A percentile compares a stretch with the other conserved stretches of the same genome.
Conservation (phyloP, 2,329 filamentous ascomycete species). For the Falciphora oryzae region DNA sequence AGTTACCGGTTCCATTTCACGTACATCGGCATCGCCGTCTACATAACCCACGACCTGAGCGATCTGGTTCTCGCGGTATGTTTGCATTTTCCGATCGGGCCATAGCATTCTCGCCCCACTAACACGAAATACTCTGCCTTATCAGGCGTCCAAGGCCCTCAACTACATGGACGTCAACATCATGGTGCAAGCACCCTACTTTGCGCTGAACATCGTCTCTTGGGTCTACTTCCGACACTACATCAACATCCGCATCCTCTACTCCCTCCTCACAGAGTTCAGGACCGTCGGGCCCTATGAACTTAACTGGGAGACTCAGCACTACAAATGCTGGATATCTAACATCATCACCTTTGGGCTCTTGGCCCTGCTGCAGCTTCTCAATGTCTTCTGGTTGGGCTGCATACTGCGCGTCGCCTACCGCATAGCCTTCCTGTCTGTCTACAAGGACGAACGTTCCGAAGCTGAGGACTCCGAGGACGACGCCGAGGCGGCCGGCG, state of each 20-base stretch:
- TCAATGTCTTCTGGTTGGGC: constrained; percentile 58
- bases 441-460: constrained; percentile 51
- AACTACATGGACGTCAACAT: constrained; percentile 63
- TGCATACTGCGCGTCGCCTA: constrained; percentile 51
- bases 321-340: constrained; percentile 53
- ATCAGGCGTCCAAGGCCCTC: constrained; percentile 61
- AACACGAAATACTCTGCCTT: too few species aligned
- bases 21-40: constrained; percentile 67
- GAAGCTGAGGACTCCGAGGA: constrained; percentile 39
- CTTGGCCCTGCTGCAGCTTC: constrained; percentile 45
- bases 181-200: constrained; percentile 44
- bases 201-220: constrained; percentile 55
- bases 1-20: constrained; percentile 75
- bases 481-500: too few species aligned
- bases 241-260: constrained; percentile 55
- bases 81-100: constrained; percentile 6
- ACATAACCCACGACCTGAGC: constrained; percentile 68
- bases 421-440: constrained; percentile 41
- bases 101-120: constrained; percentile 7
- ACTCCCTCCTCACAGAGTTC: constrained; percentile 43
- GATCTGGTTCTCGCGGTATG: constrained; percentile 71
- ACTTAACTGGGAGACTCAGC: constrained; percentile 52
- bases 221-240: constrained; percentile 72
- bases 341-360: constrained; percentile 48
- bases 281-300: constrained; percentile 50